Base-by-base conservation (phyloP, 257 asterid species). In the Gynochthodes officinalis region DNA sequence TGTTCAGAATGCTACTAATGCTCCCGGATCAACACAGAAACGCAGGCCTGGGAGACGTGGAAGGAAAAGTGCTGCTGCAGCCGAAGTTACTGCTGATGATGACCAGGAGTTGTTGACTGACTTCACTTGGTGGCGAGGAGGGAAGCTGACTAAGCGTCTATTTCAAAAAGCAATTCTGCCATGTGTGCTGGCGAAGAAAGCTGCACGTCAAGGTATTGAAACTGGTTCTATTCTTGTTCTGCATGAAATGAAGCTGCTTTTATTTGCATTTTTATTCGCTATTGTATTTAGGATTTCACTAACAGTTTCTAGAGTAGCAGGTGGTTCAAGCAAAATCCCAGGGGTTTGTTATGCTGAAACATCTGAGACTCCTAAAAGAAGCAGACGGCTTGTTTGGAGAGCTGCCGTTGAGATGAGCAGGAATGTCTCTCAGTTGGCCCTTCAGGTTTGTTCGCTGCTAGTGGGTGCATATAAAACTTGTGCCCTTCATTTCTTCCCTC, bases 81-180 rank as follows among this genome's bases (percentile, higher is more conserved):
- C 74, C 4, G 90, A 90, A 82, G 83, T 76, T 72, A 70, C 73
- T 71, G 77, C 69, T 70, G 87, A 86, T 79, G 89, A 75, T 75
- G 28, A 61, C 76, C 78, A 58, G 80, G 88, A 82, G 42, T 68
- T 28, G 37, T 64, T 55, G 64, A 44, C 83, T 32, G 86, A 86
- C 62, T 81, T 84, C 78, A 82, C 91, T 76, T 92, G 96, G 97
- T 89, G 96, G 92, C 81, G 90, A 73, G 97, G 97, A 61, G 87
- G 89, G 75, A 75, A 64, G 77, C 74, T 85, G 50, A 80, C 92
- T 5, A 82, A 78, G 83, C 78, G 72, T 78, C 73, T 89, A 77
- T 76, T 81, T 75, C 90, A 84, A 73, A 87, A 83, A 87, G 89
- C 86, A 69, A 67, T 75, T 75, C 84, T 90, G 79, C 97, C 98